Conservation (phyloP, 2,329 filamentous ascomycete species). For the Verruconis gallopava region DNA sequence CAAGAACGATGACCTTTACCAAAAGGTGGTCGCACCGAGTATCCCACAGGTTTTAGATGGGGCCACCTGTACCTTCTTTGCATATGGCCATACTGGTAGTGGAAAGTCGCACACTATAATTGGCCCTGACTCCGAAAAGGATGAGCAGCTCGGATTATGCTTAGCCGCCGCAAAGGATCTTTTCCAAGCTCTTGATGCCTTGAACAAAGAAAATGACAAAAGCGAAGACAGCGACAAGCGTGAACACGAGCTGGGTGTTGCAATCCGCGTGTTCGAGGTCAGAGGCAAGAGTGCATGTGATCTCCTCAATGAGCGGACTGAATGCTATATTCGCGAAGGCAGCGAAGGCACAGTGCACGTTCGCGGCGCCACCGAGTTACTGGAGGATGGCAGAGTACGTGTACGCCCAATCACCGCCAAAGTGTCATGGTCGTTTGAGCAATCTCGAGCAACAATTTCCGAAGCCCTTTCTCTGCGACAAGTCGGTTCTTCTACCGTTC, state of each 20-base stretch:
- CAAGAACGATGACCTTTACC: background rate
- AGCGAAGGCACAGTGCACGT: slow-evolving; percentile 28
- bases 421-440: slow-evolving; percentile 23
- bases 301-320: slow-evolving; percentile 25
- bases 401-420: slow-evolving; percentile 26
- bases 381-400: slow-evolving; percentile 28
- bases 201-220: slow-evolving; percentile 1
- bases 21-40: background rate
- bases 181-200: background rate
- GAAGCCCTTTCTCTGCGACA: slow-evolving; percentile 18
- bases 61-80: slow-evolving; percentile 29
- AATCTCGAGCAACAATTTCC: background rate
- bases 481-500: slow-evolving; percentile 27
- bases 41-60: slow-evolving; percentile 20
- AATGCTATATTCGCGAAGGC: slow-evolving; percentile 31
- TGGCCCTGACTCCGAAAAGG: slow-evolving; percentile 28
- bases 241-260: slow-evolving; percentile 21
- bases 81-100: slow-evolving; percentile 31
- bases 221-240: slow-evolving; percentile 6
- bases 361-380: slow-evolving; percentile 29
- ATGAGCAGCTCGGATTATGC: background rate
- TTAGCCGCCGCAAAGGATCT: background rate
- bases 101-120: slow-evolving; percentile 32
- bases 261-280: slow-evolving; percentile 29
- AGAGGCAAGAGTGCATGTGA: slow-evolving; percentile 31